Evolutionary conservation across 805 yeast genomes (phyloP).

Genomic region (Zygosaccharomyces bailii): DNA sequence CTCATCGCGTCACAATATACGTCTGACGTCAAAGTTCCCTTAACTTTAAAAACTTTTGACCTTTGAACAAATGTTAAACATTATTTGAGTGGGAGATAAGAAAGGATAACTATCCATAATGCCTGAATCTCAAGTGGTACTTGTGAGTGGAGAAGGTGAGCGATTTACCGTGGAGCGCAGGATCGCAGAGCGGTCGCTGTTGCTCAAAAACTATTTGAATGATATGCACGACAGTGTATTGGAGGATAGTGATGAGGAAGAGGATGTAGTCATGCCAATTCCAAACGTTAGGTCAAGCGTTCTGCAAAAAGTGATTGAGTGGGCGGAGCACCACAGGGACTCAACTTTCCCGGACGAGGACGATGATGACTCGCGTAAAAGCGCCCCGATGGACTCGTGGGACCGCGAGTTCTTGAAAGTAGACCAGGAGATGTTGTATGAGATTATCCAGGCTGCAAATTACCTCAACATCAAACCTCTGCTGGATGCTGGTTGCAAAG

Average conservation of each 20-base stretch:
- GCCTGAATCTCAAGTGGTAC: slow-evolving; percentile 37
- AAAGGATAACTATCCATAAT: slow-evolving; percentile 12
- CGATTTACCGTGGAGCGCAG: slow-evolving; percentile 69
- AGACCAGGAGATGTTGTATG: slow-evolving; percentile 86
- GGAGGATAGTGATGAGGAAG: slow-evolving; percentile 57
- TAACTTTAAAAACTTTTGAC: slow-evolving; percentile 4
- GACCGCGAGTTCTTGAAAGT: slow-evolving; percentile 90
- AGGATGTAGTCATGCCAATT: slow-evolving; percentile 76
- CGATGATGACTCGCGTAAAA: slow-evolving; percentile 78
- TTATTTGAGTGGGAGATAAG: not conserved
- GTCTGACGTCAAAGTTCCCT: slow-evolving; percentile 3
- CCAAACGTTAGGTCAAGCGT: slow-evolving; percentile 89
- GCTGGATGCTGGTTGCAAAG: slow-evolving; percentile 74
- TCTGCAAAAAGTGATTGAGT: slow-evolving; percentile 84
- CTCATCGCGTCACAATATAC: slow-evolving; percentile 6
- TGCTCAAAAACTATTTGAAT: slow-evolving; percentile 81
- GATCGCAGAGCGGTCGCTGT: slow-evolving; percentile 81
- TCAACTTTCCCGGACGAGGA: slow-evolving; percentile 71
- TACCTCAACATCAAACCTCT: slow-evolving; percentile 72
- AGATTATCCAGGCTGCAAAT: slow-evolving; percentile 77
- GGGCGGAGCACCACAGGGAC: slow-evolving; percentile 94
- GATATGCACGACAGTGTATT: slow-evolving; percentile 57
- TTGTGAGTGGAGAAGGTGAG: slow-evolving; percentile 80
- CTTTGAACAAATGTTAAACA: not conserved
- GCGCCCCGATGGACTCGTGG: slow-evolving; percentile 95